These are phyloP conservation scores for Erodium maritimum DNA, from an alignment of 345 rosid genomes.

Conservation along the genomic window DNA sequence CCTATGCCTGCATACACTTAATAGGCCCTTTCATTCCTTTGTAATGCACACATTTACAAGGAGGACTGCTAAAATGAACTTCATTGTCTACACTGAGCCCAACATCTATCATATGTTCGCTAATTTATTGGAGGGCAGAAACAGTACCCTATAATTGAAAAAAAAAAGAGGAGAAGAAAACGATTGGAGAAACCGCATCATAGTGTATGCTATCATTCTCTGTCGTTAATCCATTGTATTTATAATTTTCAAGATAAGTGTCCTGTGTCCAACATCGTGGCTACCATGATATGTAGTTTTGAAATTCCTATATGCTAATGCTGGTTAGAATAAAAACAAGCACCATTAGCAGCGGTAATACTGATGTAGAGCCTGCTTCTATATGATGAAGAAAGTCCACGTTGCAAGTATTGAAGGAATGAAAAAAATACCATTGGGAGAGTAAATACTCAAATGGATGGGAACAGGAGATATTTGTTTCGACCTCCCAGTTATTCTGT, in stretches of 20 bases:
- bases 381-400: not conserved
- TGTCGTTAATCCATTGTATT: no score
- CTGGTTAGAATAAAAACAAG: not conserved
- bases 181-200: no score
- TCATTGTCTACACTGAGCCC: not conserved
- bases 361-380: not conserved
- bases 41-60: no score
- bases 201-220: no score
- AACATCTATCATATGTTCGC: not conserved
- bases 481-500: conserved; percentile 66
- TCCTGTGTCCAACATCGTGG: no score
- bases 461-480: conserved; percentile 94
- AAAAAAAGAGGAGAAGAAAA: no score
- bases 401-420: not conserved
- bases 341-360: not conserved
- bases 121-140: no score
- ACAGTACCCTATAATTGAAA: no score
- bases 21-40: not conserved
- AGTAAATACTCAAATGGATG: conserved; percentile 86
- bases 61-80: not conserved
- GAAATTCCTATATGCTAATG: not conserved
- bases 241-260: no score
- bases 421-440: conserved; percentile 48
- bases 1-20: not conserved
- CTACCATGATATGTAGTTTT: not conserved